Evolutionary conservation across 169 alveolate genomes (phyloP), one percentile per base, ranked within the genome.

Genomic region (Cryptosporidium sp.): DNA sequence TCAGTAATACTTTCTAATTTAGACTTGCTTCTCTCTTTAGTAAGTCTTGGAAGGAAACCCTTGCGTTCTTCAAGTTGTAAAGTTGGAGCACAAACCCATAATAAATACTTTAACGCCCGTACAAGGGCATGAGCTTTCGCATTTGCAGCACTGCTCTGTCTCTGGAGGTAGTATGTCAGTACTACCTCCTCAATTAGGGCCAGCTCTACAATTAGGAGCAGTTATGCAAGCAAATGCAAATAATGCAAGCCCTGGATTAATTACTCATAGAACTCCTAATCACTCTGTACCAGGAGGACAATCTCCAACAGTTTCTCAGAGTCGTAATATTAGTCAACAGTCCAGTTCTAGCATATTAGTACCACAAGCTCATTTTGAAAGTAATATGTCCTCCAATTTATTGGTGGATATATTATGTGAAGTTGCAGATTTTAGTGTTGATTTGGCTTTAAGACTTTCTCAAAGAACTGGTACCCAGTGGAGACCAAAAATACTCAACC

Each of bases 391-490:
- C 8, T 74, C 86, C 18, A 74, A 43, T 43, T 61, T 74, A 23
- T 35, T 74, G 45, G 86, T 74, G 37, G 86, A 74, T 35, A 61
- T 74, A 18, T 23, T 74, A n/a, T 74, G 86, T 35, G 86, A 74
- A 61, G 41, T 74, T 3, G 86, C 86, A 61, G 86, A 74, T 21
- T 74, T 74, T 14, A 74, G 73, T 74, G 86, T 74, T 31, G 86
- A 74, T 39, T 61, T 74, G 14, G 86, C 86, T 37, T 48, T 74
- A 10, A 74, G 86, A 26, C 43, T 74, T 16, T 74, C 86, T 14
- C 86, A 74, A 58, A 74, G 86, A 58, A 58, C 86, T 14, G 86
- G 86, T 9, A 74, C 51, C 16, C 86, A 74, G 58, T 74, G 86
- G 86, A 74, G 86, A 16, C 86, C 86, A 2, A 74, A 74, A n/a